Evolutionary conservation across 352 stramenopile species (phyloP), one percentile per base, ranked within the genome.

Genomic region (Globisporangium perplexum): DNA sequence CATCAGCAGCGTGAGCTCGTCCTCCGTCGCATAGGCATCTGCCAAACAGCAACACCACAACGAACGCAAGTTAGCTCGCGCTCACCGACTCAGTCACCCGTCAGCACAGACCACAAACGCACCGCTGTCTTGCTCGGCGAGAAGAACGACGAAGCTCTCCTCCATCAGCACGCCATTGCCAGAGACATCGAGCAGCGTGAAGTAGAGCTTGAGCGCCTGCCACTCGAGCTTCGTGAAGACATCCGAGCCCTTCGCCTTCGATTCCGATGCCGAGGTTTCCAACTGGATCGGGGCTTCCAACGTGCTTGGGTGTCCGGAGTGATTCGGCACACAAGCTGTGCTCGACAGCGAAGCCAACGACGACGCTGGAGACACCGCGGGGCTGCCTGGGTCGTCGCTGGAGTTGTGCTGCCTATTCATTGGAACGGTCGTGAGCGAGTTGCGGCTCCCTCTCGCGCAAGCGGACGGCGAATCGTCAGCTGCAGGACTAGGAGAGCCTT

Each of bases 11-110:
- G 73, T 73, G 22, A 93, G 62, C 63, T 93, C 83, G 36, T 93
- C 83, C 60, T 90, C 74, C 1, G 83, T 90, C 41, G 83, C 83
- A 53, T 93, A 93, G 20, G 83, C 83, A 58, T 93, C 83, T 90
- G 58, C 28, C 53, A 42, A 10, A 23, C 30, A 35, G 60, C 15
- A 51, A 47, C 18, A 65, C 35, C 38, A 43, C 20, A 30, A 35
- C 7, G 18, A 4, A 17, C 14, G 33, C 1, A 39, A 3, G 33
- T 39, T 17, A 39, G 33, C 1, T 18, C 33, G 4, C 33, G 15
- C 8, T 4, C 31, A 8, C 11, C 31, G 2, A 11, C 33, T 18
- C 8, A 1, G 0, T 18, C 33, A 17, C 2, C 10, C 10, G 15
- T 12, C 31, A 38, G 31, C 31, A 38, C 33, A 39, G 12, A 7